Percentiles rank a stretch among this genome's conserved stretches.
Evolutionary conservation across 1,139 yeast genomes (phyloP).

Genomic region (Hanseniaspora gamundiae): DNA sequence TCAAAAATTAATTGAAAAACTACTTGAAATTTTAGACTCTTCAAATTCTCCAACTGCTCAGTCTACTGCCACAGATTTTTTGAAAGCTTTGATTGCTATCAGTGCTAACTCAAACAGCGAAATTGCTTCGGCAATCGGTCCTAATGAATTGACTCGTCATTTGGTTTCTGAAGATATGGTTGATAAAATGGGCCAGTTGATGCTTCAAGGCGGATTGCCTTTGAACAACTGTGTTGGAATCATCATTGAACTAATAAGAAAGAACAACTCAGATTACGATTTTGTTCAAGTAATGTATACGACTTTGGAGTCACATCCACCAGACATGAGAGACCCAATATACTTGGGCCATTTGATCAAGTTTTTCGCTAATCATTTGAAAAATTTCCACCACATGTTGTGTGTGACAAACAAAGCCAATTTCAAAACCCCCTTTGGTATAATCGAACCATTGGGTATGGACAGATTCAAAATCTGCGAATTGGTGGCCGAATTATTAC

Average conservation of each 20-base stretch:
- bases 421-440: slow-evolving; percentile 61
- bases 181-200: slow-evolving; percentile 54
- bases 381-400: slow-evolving; percentile 51
- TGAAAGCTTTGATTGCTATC: slow-evolving; percentile 85
- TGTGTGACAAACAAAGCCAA: slow-evolving; percentile 27
- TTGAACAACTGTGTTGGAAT: slow-evolving; percentile 94
- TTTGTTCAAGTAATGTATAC: slow-evolving; percentile 78
- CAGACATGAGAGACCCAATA: slow-evolving; percentile 88
- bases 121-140: slow-evolving; percentile 78
- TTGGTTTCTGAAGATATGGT: slow-evolving; percentile 67
- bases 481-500: slow-evolving; percentile 83
- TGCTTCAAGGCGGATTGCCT: slow-evolving; percentile 88
- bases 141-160: slow-evolving; percentile 87
- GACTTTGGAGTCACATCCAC: slow-evolving; percentile 86
- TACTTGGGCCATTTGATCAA: slow-evolving; percentile 79
- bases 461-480: slow-evolving; percentile 95
- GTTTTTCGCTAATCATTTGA: slow-evolving; percentile 66
- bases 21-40: slow-evolving; percentile 40
- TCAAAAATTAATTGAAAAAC: slow-evolving; percentile 40
- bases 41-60: slow-evolving; percentile 51
- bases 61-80: slow-evolving; percentile 89
- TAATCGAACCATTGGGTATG: slow-evolving; percentile 84
- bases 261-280: slow-evolving; percentile 93
- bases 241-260: slow-evolving; percentile 86
- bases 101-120: slow-evolving; percentile 79